Base-by-base conservation (phyloP, 441 rosid species). In the Jatropha multifida region DNA sequence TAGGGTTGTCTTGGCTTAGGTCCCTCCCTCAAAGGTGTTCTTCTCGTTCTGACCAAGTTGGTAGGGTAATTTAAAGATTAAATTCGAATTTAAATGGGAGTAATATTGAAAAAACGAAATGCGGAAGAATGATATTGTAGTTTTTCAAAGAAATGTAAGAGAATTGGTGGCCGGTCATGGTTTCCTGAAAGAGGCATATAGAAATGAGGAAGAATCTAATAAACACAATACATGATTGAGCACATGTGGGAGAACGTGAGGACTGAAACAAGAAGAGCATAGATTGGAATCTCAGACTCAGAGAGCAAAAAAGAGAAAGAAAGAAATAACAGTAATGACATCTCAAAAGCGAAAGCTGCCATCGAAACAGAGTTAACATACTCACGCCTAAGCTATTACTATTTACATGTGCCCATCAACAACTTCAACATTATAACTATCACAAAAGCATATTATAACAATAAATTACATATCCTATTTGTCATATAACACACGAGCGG, bases 271-370 rank as follows among this genome's bases (percentile, higher is more conserved):
- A 55, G 32, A 18, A 55, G 58, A 26, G 73, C 82, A 80, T 76
- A 74, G 79, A 76, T 68, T 82, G 86, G 86, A 84, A 84, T 83
- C 79, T 78, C 68, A 74, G 40, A 78, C 56, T 23, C 12, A 46
- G 4, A 67, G 27, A 48, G 13, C 52, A 3, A 3, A 18, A 78
- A 75, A 77, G 68, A 48, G 64, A 77, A 40, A 12, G 51, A 62
- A 3, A 46, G 46, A 23, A 10, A 54, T 32, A 65, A 55, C 49
- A 80, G 81, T 74, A 81, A 73, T 38, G 83, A 83, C 84, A 56
- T 79, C 68, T 84, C 81, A 77, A 87, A 85, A 87, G 83, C 68
- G 73, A 87, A 87, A 81, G 90, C 87, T 85, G 87, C 84, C 84
- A 83, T 79, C 76, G 80, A 83, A 82, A 78, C 86, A 76, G 83